phyloP scores from a whole-genome alignment of 164 flowering plant genomes.

The Taxillus chinensis region DNA sequence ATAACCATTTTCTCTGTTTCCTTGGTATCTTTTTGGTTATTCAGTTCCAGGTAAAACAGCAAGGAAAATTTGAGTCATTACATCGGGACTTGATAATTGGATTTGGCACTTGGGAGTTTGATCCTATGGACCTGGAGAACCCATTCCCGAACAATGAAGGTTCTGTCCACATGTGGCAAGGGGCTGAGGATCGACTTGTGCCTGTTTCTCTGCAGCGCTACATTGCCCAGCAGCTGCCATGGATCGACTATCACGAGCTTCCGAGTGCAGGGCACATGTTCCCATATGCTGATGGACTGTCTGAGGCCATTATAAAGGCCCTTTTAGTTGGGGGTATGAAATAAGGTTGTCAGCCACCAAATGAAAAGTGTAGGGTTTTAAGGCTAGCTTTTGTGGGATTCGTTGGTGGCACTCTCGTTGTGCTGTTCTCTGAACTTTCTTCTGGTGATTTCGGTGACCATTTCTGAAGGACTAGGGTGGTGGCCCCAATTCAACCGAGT shows the following conservation, averaged over 20 bases:
- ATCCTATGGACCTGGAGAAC: slow-evolving; percentile 49
- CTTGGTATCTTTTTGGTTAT: background rate
- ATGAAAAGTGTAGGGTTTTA: too few relatives aligned
- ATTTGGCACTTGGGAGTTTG: slow-evolving; percentile 66
- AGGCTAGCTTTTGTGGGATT: too few relatives aligned
- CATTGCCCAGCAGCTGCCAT: slow-evolving; percentile 46
- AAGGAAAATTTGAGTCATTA: slow-evolving; percentile 52
- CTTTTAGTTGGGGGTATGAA: slow-evolving; percentile 14
- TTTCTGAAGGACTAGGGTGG: too few relatives aligned
- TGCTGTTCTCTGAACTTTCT: too few relatives aligned
- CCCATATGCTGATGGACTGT: slow-evolving; percentile 26
- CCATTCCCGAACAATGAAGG: slow-evolving; percentile 56
- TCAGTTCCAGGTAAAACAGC: slow-evolving; percentile 51
- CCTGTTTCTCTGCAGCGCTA: slow-evolving; percentile 40
- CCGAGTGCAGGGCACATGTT: slow-evolving; percentile 54
- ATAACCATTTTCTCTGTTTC: background rate
- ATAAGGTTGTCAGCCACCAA: slow-evolving; percentile 10
- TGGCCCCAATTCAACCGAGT: too few relatives aligned
- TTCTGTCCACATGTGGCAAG: slow-evolving; percentile 75
- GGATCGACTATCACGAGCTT: slow-evolving; percentile 66
- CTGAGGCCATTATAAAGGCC: slow-evolving; percentile 22
- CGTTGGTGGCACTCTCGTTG: too few relatives aligned
- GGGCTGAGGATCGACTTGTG: slow-evolving; percentile 52
- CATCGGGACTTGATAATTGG: slow-evolving; percentile 50
- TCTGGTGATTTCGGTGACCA: too few relatives aligned